Base-by-base conservation (phyloP, 441 rosid genomes). In the Eruca vesicaria region DNA sequence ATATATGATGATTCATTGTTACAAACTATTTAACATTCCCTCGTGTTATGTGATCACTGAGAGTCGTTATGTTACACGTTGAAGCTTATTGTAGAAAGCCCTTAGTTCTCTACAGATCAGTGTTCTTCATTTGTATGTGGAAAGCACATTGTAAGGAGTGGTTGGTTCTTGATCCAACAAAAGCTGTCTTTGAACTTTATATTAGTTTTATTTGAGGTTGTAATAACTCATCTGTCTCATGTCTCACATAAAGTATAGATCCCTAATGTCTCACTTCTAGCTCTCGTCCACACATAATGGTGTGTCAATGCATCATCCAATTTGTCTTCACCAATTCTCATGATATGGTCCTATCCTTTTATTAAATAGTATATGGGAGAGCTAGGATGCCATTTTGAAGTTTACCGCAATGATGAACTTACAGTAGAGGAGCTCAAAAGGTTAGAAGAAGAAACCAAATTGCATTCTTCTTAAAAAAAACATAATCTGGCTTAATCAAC, bases 391-490 rank as follows among this genome's bases (percentile, higher is more conserved):
- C 43, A 84, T 33, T 88, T 96, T 81, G 92, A 96, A 81, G 97
- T 96, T 60, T 93, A 84, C 80, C 90, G 97, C 43, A 96, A 96
- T 71, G 94, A 91, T 38, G 98, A 93, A 67, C 81, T 96, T 74
- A 89, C 92, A 23, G 89, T 93, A 71, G 91, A 91, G 72, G 97
- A 90, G 76, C 68, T 93, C 73, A 91, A 88, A 85, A 80, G 90
- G 98, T 87, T 78, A 72, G 73, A 79, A 72, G 12, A 79, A 72
- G 12, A 14, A 63, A 66, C 11, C 26, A 18, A 18, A 62, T 23
- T 53, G 29, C 9, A 18, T 14, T 52, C 71, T 73, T 18, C 29
- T 32, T 12, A 28, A 6, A 68, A 48, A 11, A 63, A 48, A n/a
- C n/a, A 9, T 58, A 19, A 11, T 38, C 32, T 28, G 2, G 16